Percentiles rank a stretch among this genome's conserved stretches.
Conservation (phyloP, 768 basidiomycete genomes). For the Russula griseocarnosa region DNA sequence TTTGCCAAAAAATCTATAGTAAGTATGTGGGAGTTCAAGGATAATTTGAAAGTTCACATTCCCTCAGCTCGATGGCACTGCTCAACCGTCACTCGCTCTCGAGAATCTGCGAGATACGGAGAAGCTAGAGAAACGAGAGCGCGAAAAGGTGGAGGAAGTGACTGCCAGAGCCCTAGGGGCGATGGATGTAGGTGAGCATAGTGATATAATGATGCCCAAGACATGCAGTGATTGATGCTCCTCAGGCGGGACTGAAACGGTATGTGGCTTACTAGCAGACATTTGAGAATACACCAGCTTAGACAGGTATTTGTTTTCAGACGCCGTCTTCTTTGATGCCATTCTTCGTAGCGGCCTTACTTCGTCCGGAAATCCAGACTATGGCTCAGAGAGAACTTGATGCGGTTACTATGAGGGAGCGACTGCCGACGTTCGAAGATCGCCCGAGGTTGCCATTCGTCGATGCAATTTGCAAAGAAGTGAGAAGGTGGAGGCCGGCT, state of each 20-base stretch:
- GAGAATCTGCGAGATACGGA: no score
- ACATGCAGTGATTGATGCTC: no score
- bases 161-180: no score
- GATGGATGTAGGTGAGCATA: no score
- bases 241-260: slow-evolving; percentile 15
- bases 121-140: no score
- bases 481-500: slow-evolving; percentile 20
- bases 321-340: not conserved
- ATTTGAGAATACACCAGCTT: not conserved
- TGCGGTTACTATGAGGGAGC: not conserved
- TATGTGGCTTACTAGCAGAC: not conserved
- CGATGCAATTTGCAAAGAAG: slow-evolving; percentile 7
- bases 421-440: slow-evolving; percentile 6
- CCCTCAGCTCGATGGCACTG: no score
- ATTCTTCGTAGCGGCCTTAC: not conserved
- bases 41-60: not conserved
- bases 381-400: slow-evolving; percentile 1
- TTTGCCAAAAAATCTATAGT: slow-evolving; percentile 6
- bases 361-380: not conserved
- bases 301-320: not conserved
- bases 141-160: no score
- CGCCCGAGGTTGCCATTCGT: slow-evolving; percentile 1
- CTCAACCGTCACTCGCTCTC: no score
- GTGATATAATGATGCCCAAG: no score
- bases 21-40: not conserved